Conservation (phyloP, 2,329 filamentous ascomycete genomes). For the Uncinocarpus reesii region DNA sequence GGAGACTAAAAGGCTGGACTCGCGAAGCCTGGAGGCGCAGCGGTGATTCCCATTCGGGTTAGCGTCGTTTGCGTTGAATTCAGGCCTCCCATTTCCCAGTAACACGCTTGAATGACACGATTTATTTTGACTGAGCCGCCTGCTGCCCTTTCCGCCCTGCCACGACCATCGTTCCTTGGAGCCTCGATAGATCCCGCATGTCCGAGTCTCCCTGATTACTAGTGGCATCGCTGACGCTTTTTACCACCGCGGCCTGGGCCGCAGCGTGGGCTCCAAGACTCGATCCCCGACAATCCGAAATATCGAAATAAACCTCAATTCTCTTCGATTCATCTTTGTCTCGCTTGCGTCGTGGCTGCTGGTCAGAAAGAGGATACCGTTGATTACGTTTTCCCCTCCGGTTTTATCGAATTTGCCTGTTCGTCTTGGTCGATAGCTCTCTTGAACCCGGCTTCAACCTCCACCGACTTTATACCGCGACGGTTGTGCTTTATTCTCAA, state of each 20-base stretch:
- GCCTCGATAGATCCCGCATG: not conserved
- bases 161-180: not conserved
- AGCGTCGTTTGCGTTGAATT: not conserved
- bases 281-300: not conserved
- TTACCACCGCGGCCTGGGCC: constrained; percentile 11
- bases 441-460: not conserved
- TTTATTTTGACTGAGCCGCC: no score
- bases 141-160: not conserved
- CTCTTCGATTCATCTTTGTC: not conserved
- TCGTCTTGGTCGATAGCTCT: no score
- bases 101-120: no score
- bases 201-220: not conserved
- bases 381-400: no score
- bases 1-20: no score
- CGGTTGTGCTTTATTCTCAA: not conserved
- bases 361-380: not conserved
- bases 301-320: not conserved
- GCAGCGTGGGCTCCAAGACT: constrained; percentile 3
- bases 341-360: not conserved
- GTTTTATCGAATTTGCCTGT: no score
- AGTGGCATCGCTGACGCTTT: not conserved
- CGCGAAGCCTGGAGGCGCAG: no score
- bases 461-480: not conserved
- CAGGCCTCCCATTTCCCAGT: no score
- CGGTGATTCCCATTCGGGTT: constrained; percentile 5